phyloP scores from a whole-genome alignment of 768 basidiomycete species.

The Podaxis rugospora region DNA sequence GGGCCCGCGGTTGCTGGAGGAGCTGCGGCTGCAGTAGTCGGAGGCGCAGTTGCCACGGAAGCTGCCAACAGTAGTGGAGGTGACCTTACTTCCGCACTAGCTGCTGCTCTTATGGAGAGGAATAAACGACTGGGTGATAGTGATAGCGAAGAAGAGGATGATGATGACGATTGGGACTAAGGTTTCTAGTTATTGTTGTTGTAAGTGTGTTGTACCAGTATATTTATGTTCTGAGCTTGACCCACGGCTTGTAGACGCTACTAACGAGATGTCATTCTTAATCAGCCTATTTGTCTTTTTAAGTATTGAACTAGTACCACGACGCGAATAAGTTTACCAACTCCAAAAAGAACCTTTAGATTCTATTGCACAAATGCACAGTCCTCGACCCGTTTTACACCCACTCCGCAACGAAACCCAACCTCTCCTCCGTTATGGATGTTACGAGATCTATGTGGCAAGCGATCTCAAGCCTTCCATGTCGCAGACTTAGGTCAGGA shows the following conservation, averaged over 20 bases:
- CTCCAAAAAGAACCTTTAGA: too few species aligned
- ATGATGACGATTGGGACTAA: slow-evolving; percentile 61
- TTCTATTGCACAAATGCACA: too few species aligned
- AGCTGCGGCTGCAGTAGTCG: slow-evolving; percentile 32
- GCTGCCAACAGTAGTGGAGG: slow-evolving; percentile 47
- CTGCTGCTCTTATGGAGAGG: slow-evolving; percentile 74
- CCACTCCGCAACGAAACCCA: too few species aligned
- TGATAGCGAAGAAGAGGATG: slow-evolving; percentile 75
- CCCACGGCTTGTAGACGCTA: background rate
- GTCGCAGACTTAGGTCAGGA: too few species aligned
- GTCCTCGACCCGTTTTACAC: too few species aligned
- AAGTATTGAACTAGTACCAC: background rate
- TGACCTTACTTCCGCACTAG: slow-evolving; percentile 79
- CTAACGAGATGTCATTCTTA: background rate
- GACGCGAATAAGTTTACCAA: too few species aligned
- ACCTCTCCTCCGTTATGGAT: too few species aligned
- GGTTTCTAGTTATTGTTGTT: background rate
- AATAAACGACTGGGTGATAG: slow-evolving; percentile 88
- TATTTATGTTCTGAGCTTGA: background rate
- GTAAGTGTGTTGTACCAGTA: background rate
- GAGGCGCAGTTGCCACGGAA: slow-evolving; percentile 28
- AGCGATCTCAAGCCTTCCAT: too few species aligned
- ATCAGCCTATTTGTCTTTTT: background rate
- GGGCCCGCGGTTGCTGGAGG: slow-evolving; percentile 28
- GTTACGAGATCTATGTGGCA: too few species aligned